Base-by-base conservation (phyloP, 768 basidiomycete genomes). In the Chalciporus pseudorubinellus region DNA sequence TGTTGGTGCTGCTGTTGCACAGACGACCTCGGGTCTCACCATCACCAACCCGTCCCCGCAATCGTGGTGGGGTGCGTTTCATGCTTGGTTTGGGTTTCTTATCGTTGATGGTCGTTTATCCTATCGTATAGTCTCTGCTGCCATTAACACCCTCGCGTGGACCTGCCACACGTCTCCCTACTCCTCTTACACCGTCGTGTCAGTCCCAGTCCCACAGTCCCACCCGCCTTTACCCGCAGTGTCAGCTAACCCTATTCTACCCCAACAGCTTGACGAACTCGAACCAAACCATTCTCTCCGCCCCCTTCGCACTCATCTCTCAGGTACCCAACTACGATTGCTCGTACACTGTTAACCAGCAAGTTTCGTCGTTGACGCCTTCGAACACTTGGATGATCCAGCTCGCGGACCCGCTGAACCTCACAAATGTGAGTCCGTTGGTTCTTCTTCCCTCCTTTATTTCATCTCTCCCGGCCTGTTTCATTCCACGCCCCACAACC, bases 41-140 rank as follows among this genome's bases (percentile, higher is more conserved):
- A 69, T 86, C 70, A 67, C 74, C 40, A 59, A 64, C 38, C 84
- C 84, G 2, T 70, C 72, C 28, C 38, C 72, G 2, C 46, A 68
- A 57, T 61, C 69, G 8, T 86, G 84, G 84, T 86, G 84, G 84
- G 79, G 84, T 86, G 52, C 44, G 81, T 75, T 13, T 21, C 34
- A n/a, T n/a, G 14, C 34, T n/a, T 1, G 24, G 29, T 44, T 8
- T 9, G 39, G 11, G 29, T 41, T 31, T 46, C 9, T 28, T 36
- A 20, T 22, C 33, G 22, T 47, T 47, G 1, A 50, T 21, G 0
- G 33, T 29, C 13, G 16, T 46, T 48, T 34, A 16, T 18, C 34
- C 26, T 16, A 39, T 28, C 16, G 24, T 43, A 5, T 59, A 87
- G 86, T 88, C 50, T 75, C 80, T 10, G 55, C 73, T 46, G 80